Base-by-base conservation (phyloP, 148 eudicot genomes). In the Chenopodium quinoa region DNA sequence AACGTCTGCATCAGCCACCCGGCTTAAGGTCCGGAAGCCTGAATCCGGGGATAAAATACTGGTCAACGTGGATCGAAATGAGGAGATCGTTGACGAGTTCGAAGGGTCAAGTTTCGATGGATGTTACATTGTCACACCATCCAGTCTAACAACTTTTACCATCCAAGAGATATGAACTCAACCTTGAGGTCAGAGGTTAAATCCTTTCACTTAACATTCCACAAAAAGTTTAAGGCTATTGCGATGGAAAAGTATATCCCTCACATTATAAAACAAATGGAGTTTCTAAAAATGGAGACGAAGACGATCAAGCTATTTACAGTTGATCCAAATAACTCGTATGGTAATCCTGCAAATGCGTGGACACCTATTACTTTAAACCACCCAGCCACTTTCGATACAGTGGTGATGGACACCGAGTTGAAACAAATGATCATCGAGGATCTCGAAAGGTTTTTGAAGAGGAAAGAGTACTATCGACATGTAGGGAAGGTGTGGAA, bases 401-500 rank as follows among this genome's bases (percentile, higher is more conserved):
- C 87, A 11, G 56, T 91, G 69, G 92, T 92, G 1, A 87, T 91
- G 89, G 91, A 91, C 6, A 1, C 75, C 1, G 84, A 83, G 23
- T 19, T 71, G 22, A 91, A 91, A 73, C 70, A 77, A 32, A 67
- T 16, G 79, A 54, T 91, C 16, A 8, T 87, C 71, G 81, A 78
- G 27, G 92, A 91, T 77, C 62, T 91, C 23, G 90, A 87, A 20
- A 77, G 85, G 86, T 90, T 91, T 32, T 64, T 86, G 34, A 82
- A 17, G 72, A 73, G 94, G 79, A 86, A 79, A 62, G 92, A 91
- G 54, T 88, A 80, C 9, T 91, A 90, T 47, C 50, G 75, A 81
- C 82, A 69, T 9, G 87, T 88, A 0, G 94, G 92, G n/a, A 91
- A 90, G 89, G 91, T 91, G 1, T 90, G 94, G 94, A 91, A 91